Evolutionary conservation across 1,284 basidiomycete species (phyloP), one percentile per base, ranked within the genome.

Genomic region (Acaromyces ingoldii): DNA sequence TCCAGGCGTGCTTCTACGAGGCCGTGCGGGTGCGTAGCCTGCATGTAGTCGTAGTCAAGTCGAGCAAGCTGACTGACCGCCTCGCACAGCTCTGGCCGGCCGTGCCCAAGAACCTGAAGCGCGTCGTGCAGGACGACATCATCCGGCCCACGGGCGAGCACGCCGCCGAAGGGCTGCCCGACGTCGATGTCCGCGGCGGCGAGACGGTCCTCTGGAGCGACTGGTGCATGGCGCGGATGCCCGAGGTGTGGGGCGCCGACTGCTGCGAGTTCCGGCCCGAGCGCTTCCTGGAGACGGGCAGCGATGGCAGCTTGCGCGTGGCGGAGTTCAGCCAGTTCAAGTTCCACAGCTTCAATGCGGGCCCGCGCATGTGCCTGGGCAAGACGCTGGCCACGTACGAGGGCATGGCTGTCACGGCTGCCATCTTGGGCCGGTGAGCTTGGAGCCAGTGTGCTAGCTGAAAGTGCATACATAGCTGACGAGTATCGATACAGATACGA

Each of bases 331-430:
- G 79, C 67, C 49, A 25, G 24, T 31, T 51, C 49, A 6, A 25
- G 15, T 55, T 73, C 72, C 31, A 79, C 77, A n/a, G 63, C 33
- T 36, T 76, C 60, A 34, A 75, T 55, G 34, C 63, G 33, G 17
- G 66, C 22, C 33, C 78, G 68, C 28, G 80, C 46, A 42, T 42
- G 40, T 28, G 67, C 56, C 55, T 80, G 44, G 24, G 79, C 76
- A 22, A 64, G 51, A 37, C 64, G 21, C 46, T 69, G 34, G 67
- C 68, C n/a, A 63, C 57, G 31, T 70, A 67, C 49, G 64, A 67
- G 37, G 67, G 56, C 6, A 51, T 55, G 25, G 58, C 61, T n/a
- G 53, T 67, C 2, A 51, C 60, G 2, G 56, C 53, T 13, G 60
- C 60, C 31, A 57, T 69, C 10, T 38, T 69, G 25, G 55, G 60